Evolutionary conservation across 495 filamentous ascomycete genomes (phyloP).

Genomic region (Neurospora africana): DNA sequence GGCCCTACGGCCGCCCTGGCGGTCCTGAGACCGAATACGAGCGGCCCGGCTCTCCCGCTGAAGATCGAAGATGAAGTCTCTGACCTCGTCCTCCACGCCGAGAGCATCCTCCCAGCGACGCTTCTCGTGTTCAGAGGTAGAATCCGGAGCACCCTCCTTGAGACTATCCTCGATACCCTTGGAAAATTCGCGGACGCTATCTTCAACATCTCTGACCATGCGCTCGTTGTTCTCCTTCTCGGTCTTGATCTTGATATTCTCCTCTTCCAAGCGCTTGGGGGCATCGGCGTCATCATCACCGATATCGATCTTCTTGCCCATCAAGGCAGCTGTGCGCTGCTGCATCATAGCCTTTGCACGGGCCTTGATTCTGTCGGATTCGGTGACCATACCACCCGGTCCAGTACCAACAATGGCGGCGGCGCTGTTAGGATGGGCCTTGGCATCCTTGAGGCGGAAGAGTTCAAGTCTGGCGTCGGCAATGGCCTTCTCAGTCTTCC

Average conservation of each 20-base stretch:
- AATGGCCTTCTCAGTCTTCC: slow-evolving; percentile 83
- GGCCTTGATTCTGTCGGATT: slow-evolving; percentile 89
- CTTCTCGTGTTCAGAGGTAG: slow-evolving; percentile 70
- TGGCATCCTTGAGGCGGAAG: slow-evolving; percentile 88
- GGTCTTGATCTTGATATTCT: slow-evolving; percentile 65
- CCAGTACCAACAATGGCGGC: slow-evolving; percentile 86
- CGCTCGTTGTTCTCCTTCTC: slow-evolving; percentile 90
- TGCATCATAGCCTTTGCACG: slow-evolving; percentile 97
- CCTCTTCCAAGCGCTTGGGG: slow-evolving; percentile 75
- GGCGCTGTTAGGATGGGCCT: slow-evolving; percentile 74
- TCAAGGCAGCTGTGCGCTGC: slow-evolving; percentile 83
- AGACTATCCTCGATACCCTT: slow-evolving; percentile 74
- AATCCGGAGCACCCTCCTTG: slow-evolving; percentile 63
- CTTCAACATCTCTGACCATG: slow-evolving; percentile 95
- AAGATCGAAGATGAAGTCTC: slow-evolving; percentile 94
- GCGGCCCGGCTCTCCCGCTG: slow-evolving; percentile 72
- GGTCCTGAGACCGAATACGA: slow-evolving; percentile 61
- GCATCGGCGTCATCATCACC: slow-evolving; percentile 61
- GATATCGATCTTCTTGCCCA: slow-evolving; percentile 62
- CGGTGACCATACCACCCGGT: slow-evolving; percentile 82
- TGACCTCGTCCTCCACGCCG: slow-evolving; percentile 91
- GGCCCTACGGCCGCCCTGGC: slow-evolving; percentile 32
- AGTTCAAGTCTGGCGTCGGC: slow-evolving; percentile 87
- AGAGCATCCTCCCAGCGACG: slow-evolving; percentile 94
- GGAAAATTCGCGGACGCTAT: slow-evolving; percentile 85